phyloP scores from a whole-genome alignment of 441 rosid species.

The Mallotus repandus region DNA sequence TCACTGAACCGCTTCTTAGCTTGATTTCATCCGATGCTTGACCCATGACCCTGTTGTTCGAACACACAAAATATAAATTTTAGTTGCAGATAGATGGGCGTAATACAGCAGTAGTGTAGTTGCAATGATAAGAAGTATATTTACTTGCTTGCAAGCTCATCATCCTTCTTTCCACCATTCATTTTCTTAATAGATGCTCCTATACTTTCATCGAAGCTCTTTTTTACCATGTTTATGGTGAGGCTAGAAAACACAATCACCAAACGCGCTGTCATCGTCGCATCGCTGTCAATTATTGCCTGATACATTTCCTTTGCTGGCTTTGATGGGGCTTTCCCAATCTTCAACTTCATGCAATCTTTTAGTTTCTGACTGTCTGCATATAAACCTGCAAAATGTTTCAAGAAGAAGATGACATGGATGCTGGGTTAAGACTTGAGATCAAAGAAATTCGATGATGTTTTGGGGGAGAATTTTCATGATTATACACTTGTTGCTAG shows the following conservation, averaged over 20 bases:
- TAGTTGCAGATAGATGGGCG: not conserved
- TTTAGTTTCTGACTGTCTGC: constrained; percentile 42
- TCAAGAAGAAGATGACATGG: not conserved
- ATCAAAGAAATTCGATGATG: too few species aligned
- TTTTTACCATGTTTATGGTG: constrained; percentile 46
- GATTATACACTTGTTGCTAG: too few species aligned
- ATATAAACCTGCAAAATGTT: constrained; percentile 37
- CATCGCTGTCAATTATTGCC: constrained; percentile 42
- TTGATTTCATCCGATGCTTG: constrained; percentile 45
- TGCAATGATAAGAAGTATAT: not conserved
- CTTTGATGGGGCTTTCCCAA: constrained; percentile 37
- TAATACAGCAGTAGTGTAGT: not conserved
- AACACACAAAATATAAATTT: not conserved
- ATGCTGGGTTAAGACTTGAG: not conserved
- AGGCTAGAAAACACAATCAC: constrained; percentile 44
- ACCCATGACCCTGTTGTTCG: constrained; percentile 40
- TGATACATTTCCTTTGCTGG: constrained; percentile 46
- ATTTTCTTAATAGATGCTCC: constrained; percentile 46
- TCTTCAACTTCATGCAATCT: constrained; percentile 35
- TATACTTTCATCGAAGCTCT: constrained; percentile 41
- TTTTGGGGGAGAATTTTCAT: too few species aligned
- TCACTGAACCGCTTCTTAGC: constrained; percentile 44
- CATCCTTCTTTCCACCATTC: constrained; percentile 41
- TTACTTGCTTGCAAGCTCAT: constrained; percentile 42
- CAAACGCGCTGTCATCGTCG: constrained; percentile 36